These are phyloP conservation scores for Pulveroboletus ravenelii DNA, from an alignment of 768 basidiomycete genomes.

Conservation along the genomic window DNA sequence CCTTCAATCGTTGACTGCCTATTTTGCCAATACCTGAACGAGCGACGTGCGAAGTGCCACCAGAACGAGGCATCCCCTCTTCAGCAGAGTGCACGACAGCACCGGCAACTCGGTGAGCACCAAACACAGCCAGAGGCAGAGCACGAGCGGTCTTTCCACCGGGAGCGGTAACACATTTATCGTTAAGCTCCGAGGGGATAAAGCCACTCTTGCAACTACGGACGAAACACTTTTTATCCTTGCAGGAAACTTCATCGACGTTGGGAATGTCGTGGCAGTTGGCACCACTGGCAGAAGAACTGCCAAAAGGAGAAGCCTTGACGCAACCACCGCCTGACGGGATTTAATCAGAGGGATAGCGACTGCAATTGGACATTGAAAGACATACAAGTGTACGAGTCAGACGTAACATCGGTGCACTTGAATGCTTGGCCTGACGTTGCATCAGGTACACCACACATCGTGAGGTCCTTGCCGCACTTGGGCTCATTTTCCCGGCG, in stretches of 20 bases:
- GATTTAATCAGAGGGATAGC: background rate
- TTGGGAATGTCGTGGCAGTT: slow-evolving; percentile 32
- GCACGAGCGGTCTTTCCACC: background rate
- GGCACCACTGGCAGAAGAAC: slow-evolving; percentile 15
- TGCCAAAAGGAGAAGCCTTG: slow-evolving; percentile 19
- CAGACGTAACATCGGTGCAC: slow-evolving; percentile 27
- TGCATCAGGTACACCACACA: slow-evolving; percentile 24
- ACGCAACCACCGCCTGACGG: slow-evolving; percentile 34
- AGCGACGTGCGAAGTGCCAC: background rate
- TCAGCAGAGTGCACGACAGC: no score
- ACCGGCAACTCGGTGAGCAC: background rate
- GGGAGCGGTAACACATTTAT: slow-evolving; percentile 12
- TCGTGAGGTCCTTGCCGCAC: slow-evolving; percentile 19
- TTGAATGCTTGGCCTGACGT: slow-evolving; percentile 22
- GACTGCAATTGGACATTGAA: background rate
- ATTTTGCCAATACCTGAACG: no score
- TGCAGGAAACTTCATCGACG: slow-evolving; percentile 29
- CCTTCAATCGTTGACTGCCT: no score
- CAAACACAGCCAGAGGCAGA: background rate
- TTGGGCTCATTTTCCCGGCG: slow-evolving; percentile 16
- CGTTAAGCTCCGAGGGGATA: background rate
- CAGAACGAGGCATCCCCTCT: background rate
- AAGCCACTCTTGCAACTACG: slow-evolving; percentile 24
- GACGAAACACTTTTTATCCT: slow-evolving; percentile 24
- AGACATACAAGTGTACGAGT: slow-evolving; percentile 31